Evolutionary conservation across 306 rosid species (phyloP), one percentile per base, ranked within the genome.

Genomic region (Luffa aegyptiaca): DNA sequence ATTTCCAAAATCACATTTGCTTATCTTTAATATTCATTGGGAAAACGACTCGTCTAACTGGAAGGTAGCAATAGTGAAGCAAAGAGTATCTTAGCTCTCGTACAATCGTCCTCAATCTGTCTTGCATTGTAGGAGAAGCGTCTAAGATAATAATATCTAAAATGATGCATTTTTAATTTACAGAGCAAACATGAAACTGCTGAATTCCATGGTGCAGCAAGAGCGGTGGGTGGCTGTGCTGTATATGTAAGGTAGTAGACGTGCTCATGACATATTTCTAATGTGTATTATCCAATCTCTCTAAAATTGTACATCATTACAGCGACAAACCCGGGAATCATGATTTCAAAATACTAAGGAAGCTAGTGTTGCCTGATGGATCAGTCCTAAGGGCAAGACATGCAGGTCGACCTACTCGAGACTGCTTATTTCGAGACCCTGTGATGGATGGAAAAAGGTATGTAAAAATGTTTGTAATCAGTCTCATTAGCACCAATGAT

Each of bases 191-290:
- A 93, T 53, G 86, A 86, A 37, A 87, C 94, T 2, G 92, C 94
- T 1, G 91, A 89, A 45, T 93, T 90, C 84, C 97, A 91, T 83
- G 96, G 90, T 74, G 92, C 94, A 82, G 91, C 94, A 68, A 89
- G 97, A 87, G 97, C 97, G 66, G 81, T 91, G 56, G 90, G 96
- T 51, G 96, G 96, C 41, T 89, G 96, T 84, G 89, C 94, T 10
- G 84, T 89, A 44, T 93, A 87, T 77, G 92, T 89, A 36, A 90
- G 97, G 97, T 92, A 79, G 82, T 57, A 35, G 79, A 64, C 39
- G 0, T 21, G 41, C 6, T 46, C 16, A 26, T 63, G 79, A 51
- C 10, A 41, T 17, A 21, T 52, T 17, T 62, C 36, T 53, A 46
- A 59, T 66, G 12, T 10, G 21, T 57, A 65, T 81, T 78, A 0